Evolutionary conservation across 352 stramenopile genomes (phyloP).

Genomic region (Phytophthora macrochlamydospora): DNA sequence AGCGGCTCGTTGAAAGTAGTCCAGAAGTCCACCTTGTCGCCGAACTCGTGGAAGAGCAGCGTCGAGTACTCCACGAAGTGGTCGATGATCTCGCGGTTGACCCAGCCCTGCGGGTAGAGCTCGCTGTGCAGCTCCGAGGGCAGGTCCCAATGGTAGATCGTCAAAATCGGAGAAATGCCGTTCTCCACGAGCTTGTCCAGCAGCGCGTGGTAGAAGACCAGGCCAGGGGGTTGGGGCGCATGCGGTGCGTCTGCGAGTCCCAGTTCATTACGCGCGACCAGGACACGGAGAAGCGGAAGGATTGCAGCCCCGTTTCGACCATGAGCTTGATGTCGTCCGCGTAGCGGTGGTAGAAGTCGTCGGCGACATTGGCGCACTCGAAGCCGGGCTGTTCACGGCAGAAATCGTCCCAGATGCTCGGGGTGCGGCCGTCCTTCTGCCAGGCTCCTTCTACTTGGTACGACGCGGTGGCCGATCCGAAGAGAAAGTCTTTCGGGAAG

Average conservation of each 20-base stretch:
- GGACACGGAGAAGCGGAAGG: constrained; percentile 88
- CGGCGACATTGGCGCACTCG: constrained; percentile 87
- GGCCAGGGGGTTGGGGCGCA: constrained; percentile 75
- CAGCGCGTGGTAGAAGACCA: constrained; percentile 74
- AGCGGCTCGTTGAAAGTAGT: constrained; percentile 95
- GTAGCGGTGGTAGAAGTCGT: constrained; percentile 92
- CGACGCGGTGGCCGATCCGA: constrained; percentile 78
- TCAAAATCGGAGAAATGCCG: constrained; percentile 23
- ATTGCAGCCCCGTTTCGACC: constrained; percentile 85
- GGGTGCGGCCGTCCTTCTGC: constrained; percentile 72
- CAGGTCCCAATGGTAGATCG: constrained; percentile 29
- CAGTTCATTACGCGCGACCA: constrained; percentile 90
- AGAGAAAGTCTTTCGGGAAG: constrained; percentile 67
- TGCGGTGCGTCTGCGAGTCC: constrained; percentile 45
- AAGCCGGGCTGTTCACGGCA: constrained; percentile 57
- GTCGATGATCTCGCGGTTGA: constrained; percentile 39
- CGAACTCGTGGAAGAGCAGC: constrained; percentile 91
- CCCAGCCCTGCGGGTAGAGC: constrained; percentile 28
- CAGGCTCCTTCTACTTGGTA: constrained; percentile 92
- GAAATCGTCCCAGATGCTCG: constrained; percentile 93
- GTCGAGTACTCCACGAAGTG: constrained; percentile 90
- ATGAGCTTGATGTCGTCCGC: constrained; percentile 92
- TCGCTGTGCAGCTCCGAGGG: constrained; percentile 32
- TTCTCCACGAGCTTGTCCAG: constrained; percentile 22
- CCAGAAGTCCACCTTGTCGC: constrained; percentile 91